A percentile compares a stretch with the other conserved stretches of the same genome.
Conservation (phyloP, 2,329 filamentous ascomycete genomes). For the Aquanectria penicillioides region DNA sequence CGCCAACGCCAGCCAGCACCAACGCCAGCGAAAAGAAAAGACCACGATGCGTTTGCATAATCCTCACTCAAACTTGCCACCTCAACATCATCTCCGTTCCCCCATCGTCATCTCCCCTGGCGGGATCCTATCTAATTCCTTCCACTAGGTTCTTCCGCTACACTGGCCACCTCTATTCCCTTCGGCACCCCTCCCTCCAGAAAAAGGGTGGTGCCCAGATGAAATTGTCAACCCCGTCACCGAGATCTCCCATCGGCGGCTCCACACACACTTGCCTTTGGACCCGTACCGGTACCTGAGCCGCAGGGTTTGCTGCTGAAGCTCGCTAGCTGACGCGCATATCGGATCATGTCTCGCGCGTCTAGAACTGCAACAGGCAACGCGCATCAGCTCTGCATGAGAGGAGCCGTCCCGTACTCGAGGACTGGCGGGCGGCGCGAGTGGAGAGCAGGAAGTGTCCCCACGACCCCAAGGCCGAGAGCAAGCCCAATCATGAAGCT, state of each 20-base stretch:
- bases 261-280: conserved; percentile 30
- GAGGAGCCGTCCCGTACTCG: conserved; percentile 21
- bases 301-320: conserved; percentile 37
- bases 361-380: conserved; percentile 43
- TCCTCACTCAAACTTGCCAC: neutral
- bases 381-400: conserved; percentile 42
- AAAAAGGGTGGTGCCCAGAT: conserved; percentile 18
- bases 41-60: conserved; percentile 8
- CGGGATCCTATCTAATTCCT: conserved; percentile 6
- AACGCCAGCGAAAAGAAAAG: conserved; percentile 8
- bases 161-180: conserved; percentile 6
- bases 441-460: conserved; percentile 9
- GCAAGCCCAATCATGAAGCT: conserved; percentile 37
- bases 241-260: conserved; percentile 38
- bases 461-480: conserved; percentile 2
- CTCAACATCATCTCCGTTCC: neutral
- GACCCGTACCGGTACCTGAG: conserved; percentile 41
- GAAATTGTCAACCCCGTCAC: conserved; percentile 35
- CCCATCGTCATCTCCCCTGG: conserved; percentile 3
- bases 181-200: conserved; percentile 1
- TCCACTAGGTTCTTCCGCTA: neutral
- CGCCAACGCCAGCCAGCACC: conserved; percentile 10
- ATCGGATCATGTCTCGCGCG: conserved; percentile 44
- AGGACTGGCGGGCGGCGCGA: conserved; percentile 12
- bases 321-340: conserved; percentile 45